Conservation (phyloP, 768 basidiomycete species). For the Agrocybe pediades region DNA sequence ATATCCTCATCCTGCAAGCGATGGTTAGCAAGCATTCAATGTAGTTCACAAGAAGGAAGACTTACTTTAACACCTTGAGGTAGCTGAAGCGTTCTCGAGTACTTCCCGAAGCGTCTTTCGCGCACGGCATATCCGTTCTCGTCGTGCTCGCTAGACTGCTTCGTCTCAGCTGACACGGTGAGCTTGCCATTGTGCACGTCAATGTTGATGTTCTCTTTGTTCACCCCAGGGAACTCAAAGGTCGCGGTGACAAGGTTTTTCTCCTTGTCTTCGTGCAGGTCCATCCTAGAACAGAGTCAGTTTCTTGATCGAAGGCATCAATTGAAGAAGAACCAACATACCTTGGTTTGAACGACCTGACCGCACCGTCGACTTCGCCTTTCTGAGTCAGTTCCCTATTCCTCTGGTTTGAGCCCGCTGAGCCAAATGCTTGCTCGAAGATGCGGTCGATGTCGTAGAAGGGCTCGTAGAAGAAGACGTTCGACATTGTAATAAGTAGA, state of each 20-base stretch:
- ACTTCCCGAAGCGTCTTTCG: slow-evolving; percentile 47
- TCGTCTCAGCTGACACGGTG: slow-evolving; percentile 49
- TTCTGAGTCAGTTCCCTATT: slow-evolving; percentile 6
- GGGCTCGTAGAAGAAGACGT: slow-evolving; percentile 44
- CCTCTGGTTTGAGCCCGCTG: slow-evolving; percentile 2
- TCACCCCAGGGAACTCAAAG: slow-evolving; percentile 60
- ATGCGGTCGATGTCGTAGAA: slow-evolving; percentile 46
- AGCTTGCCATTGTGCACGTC: slow-evolving; percentile 51
- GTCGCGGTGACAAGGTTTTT: slow-evolving; percentile 49
- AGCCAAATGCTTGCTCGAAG: slow-evolving; percentile 31
- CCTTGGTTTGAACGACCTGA: slow-evolving; percentile 30
- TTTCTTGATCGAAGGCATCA: not conserved
- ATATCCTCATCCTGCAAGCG: slow-evolving; percentile 27
- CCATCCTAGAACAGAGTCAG: slow-evolving; percentile 39
- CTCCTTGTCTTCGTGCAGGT: slow-evolving; percentile 48
- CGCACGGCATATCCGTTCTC: slow-evolving; percentile 38
- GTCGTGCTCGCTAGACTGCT: slow-evolving; percentile 29
- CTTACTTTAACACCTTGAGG: slow-evolving; percentile 52
- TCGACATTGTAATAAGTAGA: slow-evolving; percentile 18
- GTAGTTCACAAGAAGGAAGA: slow-evolving; percentile 11
- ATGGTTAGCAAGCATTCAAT: not conserved
- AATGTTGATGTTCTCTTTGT: slow-evolving; percentile 48
- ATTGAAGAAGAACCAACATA: slow-evolving; percentile 10
- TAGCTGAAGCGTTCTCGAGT: slow-evolving; percentile 47
- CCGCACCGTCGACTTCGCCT: slow-evolving; percentile 12